Evolutionary conservation across 176 grass and related monocot genomes (phyloP), one percentile per base, ranked within the genome.

Genomic region (Oryza glaberrima): DNA sequence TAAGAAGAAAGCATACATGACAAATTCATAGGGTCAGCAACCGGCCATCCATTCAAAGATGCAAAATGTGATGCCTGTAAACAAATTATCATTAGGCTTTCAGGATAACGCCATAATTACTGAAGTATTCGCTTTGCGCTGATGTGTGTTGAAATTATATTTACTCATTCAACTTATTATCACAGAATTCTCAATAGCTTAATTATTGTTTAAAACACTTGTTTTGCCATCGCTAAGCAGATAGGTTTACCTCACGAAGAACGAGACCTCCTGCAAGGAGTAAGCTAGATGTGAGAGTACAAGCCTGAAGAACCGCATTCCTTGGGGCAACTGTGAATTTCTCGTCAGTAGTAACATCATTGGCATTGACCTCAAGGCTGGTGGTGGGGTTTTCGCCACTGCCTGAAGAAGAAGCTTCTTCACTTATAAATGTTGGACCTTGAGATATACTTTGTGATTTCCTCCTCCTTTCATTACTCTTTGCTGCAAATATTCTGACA

Each of bases 251-350:
- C 94, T 92, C 81, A 60, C 86, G 86, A 91, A 94, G 85, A n/a
- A 91, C 60, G 47, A 88, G 56, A 60, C 90, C 90, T 65, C 65
- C 45, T 12, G 85, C 70, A 73, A 94, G 65, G 58, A 97, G 75
- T 73, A 92, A 86, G 51, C 74, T 75, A 51, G 92, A 97, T 11
- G 92, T 97, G 72, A 90, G 43, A 51, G 78, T 78, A 45, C 92
- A 97, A 40, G 94, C 88, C 48, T 88, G 92, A 88, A 97, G 92
- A 65, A 97, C 88, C 5, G 81, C 83, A 85, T 32, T 82, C 93
- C 94, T 91, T 16, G 78, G 88, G 20, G 90, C 70, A 81, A 75
- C 74, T 60, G 61, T 28, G 81, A 69, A 41, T 54, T 81, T 77
- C 4, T 14, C 67, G 64, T 76, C 70, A 15, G 11, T 49, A 7